phyloP scores from a whole-genome alignment of 306 rosid species.

The Potentilla sterilis region DNA sequence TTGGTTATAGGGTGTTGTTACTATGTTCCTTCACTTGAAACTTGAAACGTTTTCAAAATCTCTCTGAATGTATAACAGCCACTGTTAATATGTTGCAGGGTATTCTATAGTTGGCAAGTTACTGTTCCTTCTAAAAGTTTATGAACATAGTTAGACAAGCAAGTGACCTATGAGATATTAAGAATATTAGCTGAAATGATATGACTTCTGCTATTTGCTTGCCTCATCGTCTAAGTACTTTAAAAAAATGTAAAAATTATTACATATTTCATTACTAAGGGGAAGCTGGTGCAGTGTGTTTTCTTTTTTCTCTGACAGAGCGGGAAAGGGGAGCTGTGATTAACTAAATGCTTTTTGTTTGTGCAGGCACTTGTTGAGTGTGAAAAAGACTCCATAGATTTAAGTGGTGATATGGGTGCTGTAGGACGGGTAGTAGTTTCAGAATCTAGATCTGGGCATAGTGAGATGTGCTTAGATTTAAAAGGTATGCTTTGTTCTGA shows the following conservation, averaged over 20 bases:
- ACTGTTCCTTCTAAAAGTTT: background rate
- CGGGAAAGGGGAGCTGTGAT: slow-evolving; percentile 5
- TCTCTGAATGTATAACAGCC: slow-evolving; percentile 11
- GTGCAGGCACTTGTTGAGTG: slow-evolving; percentile 88
- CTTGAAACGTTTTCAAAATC: slow-evolving; percentile 5
- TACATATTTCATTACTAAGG: background rate
- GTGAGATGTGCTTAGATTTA: slow-evolving; percentile 74
- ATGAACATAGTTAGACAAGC: background rate
- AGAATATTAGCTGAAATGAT: background rate
- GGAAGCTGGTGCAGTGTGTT: background rate
- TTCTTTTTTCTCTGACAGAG: slow-evolving; percentile 3
- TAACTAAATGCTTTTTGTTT: slow-evolving; percentile 26
- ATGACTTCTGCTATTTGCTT: background rate
- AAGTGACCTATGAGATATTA: background rate
- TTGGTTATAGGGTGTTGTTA: slow-evolving; percentile 6
- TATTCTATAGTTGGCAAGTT: background rate
- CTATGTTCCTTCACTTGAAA: slow-evolving; percentile 20
- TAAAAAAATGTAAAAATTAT: background rate
- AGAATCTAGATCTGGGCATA: slow-evolving; percentile 54
- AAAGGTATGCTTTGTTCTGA: slow-evolving; percentile 51
- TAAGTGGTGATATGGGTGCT: slow-evolving; percentile 90
- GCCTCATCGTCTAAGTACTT: background rate
- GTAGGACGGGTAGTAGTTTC: slow-evolving; percentile 80
- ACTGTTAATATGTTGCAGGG: slow-evolving; percentile 4
- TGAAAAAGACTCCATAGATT: slow-evolving; percentile 90